A percentile compares a stretch with the other conserved stretches of the same genome.
Evolutionary conservation across 2,329 filamentous ascomycete genomes (phyloP).

Genomic region (Cyphellophora attinorum): DNA sequence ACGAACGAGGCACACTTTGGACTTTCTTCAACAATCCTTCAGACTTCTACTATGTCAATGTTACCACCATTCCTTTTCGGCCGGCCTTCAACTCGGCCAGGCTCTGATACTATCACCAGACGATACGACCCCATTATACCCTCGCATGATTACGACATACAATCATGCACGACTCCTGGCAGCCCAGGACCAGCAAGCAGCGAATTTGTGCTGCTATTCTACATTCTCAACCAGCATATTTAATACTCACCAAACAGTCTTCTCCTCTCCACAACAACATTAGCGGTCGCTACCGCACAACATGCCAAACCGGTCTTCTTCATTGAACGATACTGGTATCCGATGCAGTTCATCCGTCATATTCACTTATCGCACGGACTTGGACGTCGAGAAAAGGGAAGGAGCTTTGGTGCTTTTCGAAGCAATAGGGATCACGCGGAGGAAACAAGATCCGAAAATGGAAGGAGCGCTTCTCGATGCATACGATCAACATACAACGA

Average conservation of each 20-base stretch:
- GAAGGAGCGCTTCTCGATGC: neutral
- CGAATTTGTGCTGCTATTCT: too few species aligned
- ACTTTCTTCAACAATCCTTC: slow-evolving; percentile 3
- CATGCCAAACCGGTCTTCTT: slow-evolving; percentile 18
- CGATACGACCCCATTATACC: neutral
- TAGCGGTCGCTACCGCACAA: neutral
- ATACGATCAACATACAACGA: neutral
- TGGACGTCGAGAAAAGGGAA: slow-evolving; percentile 3
- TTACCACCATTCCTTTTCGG: too few species aligned
- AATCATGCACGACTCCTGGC: neutral
- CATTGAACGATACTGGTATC: slow-evolving; percentile 18
- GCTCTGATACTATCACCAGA: slow-evolving; percentile 7
- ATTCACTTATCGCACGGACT: slow-evolving; percentile 20
- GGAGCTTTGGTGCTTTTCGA: neutral
- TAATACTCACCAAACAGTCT: neutral
- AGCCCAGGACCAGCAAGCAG: neutral
- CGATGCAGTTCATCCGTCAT: slow-evolving; percentile 15
- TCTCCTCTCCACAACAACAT: neutral
- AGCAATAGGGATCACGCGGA: slow-evolving; percentile 1
- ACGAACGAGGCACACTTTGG: slow-evolving; percentile 4
- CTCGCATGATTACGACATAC: neutral
- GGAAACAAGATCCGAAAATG: neutral
- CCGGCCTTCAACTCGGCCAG: too few species aligned
- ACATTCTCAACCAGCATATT: neutral
- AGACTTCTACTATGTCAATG: slow-evolving; percentile 5